Conservation (phyloP, 2,329 filamentous ascomycete genomes). For the Thermoascus crustaceus region DNA sequence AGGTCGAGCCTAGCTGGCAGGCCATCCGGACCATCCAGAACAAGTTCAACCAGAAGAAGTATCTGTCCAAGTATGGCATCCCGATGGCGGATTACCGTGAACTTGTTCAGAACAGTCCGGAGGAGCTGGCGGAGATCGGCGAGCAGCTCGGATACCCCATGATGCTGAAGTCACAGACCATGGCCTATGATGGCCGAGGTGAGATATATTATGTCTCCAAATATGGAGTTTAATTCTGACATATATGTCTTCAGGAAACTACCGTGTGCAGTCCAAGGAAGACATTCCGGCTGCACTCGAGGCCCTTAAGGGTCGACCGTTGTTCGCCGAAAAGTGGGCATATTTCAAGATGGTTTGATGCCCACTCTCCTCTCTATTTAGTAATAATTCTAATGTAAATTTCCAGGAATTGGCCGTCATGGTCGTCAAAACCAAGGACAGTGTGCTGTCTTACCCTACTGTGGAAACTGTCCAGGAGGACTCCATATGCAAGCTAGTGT, state of each 20-base stretch:
- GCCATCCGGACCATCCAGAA: constrained; percentile 87
- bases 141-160: constrained; percentile 67
- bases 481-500: constrained; percentile 88
- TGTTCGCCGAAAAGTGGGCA: constrained; percentile 88
- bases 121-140: constrained; percentile 57
- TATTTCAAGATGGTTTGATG: constrained; percentile 58
- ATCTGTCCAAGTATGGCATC: constrained; percentile 60
- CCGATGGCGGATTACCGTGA: constrained; percentile 64
- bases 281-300: constrained; percentile 60
- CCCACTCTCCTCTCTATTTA: not conserved
- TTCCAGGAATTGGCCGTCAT: constrained; percentile 75
- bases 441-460: constrained; percentile 67
- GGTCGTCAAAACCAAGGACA: constrained; percentile 80
- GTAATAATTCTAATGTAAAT: constrained; percentile 8
- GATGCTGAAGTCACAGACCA: constrained; percentile 86
- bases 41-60: constrained; percentile 83
- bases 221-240: constrained; percentile 1
- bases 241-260: constrained; percentile 47
- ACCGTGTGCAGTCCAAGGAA: constrained; percentile 49
- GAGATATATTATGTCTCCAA: constrained; percentile 27
- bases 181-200: constrained; percentile 85
- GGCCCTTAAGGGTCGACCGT: constrained; percentile 57
- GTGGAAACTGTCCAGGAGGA: constrained; percentile 96
- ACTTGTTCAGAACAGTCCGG: constrained; percentile 51
- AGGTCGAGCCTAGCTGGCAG: constrained; percentile 73